These are phyloP conservation scores for Pleurotus sapidus DNA, from an alignment of 768 basidiomycete genomes.

Conservation along the genomic window DNA sequence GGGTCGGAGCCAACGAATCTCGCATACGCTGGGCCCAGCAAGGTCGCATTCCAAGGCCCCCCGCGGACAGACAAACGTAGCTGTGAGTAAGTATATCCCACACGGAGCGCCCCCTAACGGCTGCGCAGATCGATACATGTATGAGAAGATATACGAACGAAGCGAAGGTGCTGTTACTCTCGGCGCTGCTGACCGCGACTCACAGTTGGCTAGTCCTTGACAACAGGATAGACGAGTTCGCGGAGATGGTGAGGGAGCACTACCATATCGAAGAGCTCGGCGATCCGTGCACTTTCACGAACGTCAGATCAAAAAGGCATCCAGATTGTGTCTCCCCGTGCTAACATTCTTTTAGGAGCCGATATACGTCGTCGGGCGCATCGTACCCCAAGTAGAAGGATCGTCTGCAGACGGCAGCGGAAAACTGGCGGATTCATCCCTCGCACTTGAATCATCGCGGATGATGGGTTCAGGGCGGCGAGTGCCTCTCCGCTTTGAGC, in stretches of 20 bases:
- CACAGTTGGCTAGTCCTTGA: slow-evolving; percentile 60
- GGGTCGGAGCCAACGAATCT: slow-evolving; percentile 25
- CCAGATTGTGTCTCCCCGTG: slow-evolving; percentile 12
- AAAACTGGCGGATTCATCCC: slow-evolving; percentile 72
- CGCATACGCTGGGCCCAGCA: slow-evolving; percentile 19
- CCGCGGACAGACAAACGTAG: slow-evolving; percentile 39
- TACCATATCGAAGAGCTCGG: slow-evolving; percentile 75
- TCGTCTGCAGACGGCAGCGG: slow-evolving; percentile 38
- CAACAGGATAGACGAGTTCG: slow-evolving; percentile 83
- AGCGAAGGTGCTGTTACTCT: slow-evolving; percentile 58
- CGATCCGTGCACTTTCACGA: slow-evolving; percentile 56
- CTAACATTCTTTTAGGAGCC: slow-evolving; percentile 42
- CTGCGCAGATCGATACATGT: slow-evolving; percentile 83
- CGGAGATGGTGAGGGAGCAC: slow-evolving; percentile 64
- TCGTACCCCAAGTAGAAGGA: slow-evolving; percentile 66
- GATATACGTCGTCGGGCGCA: slow-evolving; percentile 69
- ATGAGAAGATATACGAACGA: slow-evolving; percentile 82
- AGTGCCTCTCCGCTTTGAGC: slow-evolving; percentile 70
- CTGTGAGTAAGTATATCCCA: slow-evolving; percentile 42
- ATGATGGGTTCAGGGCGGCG: slow-evolving; percentile 64
- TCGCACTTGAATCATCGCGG: slow-evolving; percentile 84
- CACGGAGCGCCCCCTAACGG: background rate
- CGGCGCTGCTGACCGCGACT: background rate
- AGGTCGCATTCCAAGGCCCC: slow-evolving; percentile 35
- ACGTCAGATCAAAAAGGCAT: slow-evolving; percentile 23